Evolutionary conservation across 1,284 basidiomycete species (phyloP), one percentile per base, ranked within the genome.

Genomic region (Kalmanozyma brasiliensis): DNA sequence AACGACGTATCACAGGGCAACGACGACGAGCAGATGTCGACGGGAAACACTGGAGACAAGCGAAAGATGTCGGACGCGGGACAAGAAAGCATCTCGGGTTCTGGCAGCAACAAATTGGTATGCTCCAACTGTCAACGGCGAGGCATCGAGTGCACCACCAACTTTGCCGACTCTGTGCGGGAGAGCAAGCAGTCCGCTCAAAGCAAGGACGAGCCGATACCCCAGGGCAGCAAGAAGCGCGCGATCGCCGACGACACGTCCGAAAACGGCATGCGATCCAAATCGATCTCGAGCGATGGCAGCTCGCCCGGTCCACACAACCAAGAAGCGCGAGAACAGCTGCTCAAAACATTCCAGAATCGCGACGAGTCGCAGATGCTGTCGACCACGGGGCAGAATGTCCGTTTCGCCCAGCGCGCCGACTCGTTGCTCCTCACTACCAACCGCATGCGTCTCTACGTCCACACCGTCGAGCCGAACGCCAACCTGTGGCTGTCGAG

Each of bases 41-140:
- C 34, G n/a, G 41, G 48, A 16, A 52, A 37, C 19, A 40, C 52
- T 4, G 68, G 59, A 14, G 63, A 61, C 36, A 71, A 71, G 55
- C 63, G 68, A 52, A 71, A 71, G 49, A 58, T 69, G 43, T 69
- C 60, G 4, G 66, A 69, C 44, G 60, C 60, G 8, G 66, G 52
- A 0, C 55, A 52, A 32, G 51, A 59, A 2, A 16, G 20, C 24
- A 40, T 29, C 43, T 37, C 8, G 35, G 37, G 19, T 16, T 38
- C 26, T 11, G 34, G 22, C 40, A 30, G 3, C 38, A 41, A 24
- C 42, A 70, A 63, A 33, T 51, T 66, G 10, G 59, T 71, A 55
- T 72, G 69, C 37, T 67, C 69, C 52, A 72, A 72, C 30, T 72
- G 69, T 34, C 69, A 72, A 44, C 53, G 69, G 43, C 49, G 69